These are phyloP conservation scores for Ceratobasidium sp. DNA, from an alignment of 1,284 basidiomycete genomes.

Conservation along the genomic window DNA sequence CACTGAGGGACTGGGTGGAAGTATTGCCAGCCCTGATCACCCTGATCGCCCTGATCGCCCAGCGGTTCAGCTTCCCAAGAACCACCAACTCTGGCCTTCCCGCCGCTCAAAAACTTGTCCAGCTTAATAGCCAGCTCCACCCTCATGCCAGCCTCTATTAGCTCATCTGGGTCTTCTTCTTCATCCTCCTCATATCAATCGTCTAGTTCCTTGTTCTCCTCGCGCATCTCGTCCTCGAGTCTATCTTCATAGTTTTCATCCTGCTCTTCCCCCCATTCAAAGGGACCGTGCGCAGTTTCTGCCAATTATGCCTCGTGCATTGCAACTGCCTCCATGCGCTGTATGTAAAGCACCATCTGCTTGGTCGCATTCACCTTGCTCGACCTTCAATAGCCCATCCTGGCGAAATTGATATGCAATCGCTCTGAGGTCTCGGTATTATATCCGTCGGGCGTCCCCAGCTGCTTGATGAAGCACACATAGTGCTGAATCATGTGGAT, in stretches of 20 bases:
- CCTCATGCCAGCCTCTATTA: background rate
- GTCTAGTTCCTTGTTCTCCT: background rate
- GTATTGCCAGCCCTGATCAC: background rate
- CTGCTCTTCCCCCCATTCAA: background rate
- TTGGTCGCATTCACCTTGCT: constrained; percentile 41
- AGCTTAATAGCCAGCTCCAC: background rate
- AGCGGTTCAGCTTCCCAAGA: background rate
- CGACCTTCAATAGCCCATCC: constrained; percentile 35
- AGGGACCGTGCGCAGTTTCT: too few relatives aligned
- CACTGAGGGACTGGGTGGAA: background rate
- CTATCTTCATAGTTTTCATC: too few relatives aligned
- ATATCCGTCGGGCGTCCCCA: constrained; percentile 48
- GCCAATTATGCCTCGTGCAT: constrained; percentile 26
- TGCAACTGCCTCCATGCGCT: constrained; percentile 38
- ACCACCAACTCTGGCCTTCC: constrained; percentile 13
- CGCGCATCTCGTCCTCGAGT: too few relatives aligned
- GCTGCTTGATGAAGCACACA: constrained; percentile 13
- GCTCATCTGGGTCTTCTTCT: background rate
- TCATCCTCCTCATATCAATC: background rate
- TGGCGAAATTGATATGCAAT: constrained; percentile 49
- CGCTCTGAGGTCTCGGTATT: constrained; percentile 48
- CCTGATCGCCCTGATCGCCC: background rate
- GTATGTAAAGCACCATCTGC: constrained; percentile 47
- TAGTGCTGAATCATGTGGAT: constrained; percentile 56
- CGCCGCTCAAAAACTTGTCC: background rate